A percentile compares a stretch with the other conserved stretches of the same genome.
Conservation (phyloP, 23 red algal species). For the Agarophyton chilense region DNA sequence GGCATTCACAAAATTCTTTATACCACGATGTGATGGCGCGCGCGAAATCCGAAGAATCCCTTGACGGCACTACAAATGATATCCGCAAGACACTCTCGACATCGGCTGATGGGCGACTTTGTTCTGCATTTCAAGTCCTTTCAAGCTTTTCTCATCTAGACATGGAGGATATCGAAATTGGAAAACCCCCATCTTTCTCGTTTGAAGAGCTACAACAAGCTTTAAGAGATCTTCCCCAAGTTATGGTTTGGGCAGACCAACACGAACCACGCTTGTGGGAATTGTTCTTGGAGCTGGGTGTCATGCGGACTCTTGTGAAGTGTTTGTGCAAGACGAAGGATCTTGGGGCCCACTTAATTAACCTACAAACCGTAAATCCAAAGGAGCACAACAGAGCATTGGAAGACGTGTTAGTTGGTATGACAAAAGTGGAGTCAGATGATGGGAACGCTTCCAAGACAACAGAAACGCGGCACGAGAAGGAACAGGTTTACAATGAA, state of each 20-base stretch:
- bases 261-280: conserved; percentile 56
- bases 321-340: conserved; percentile 14
- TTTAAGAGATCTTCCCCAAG: conserved; percentile 53
- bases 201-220: conserved; percentile 32
- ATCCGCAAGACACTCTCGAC: background rate
- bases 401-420: background rate
- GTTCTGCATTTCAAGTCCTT: background rate
- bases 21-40: background rate
- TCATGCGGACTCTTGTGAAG: conserved; percentile 47
- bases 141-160: background rate
- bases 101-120: background rate
- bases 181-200: background rate
- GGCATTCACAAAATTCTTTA: background rate
- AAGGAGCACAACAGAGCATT: too few species aligned
- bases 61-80: background rate
- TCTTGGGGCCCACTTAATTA: background rate
- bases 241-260: conserved; percentile 75
- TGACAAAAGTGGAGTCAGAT: background rate
- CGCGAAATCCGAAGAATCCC: background rate
- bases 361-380: background rate
- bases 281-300: conserved; percentile 45
- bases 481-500: background rate
- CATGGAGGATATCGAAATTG: background rate
- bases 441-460: background rate
- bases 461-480: too few species aligned